Percentiles rank a stretch among this genome's conserved stretches.
phyloP scores from a whole-genome alignment of 1,284 basidiomycete genomes.

The Pterulicium gracile region DNA sequence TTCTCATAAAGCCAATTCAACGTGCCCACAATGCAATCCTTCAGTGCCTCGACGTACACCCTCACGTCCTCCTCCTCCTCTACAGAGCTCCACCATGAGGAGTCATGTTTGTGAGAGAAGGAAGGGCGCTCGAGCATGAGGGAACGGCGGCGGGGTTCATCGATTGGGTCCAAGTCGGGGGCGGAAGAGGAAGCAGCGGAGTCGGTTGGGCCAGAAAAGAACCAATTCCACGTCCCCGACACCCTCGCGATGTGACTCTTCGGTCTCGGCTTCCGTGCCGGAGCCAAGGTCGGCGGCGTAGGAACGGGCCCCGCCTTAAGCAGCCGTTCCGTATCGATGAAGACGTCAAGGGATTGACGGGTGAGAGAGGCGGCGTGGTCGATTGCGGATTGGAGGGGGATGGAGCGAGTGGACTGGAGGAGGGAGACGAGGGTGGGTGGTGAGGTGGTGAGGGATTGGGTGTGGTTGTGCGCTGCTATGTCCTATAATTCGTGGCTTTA shows the following conservation, averaged over 20 bases:
- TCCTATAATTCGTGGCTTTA: slow-evolving; percentile 26
- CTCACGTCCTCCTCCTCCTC: slow-evolving; percentile 19
- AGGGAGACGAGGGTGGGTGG: slow-evolving; percentile 34
- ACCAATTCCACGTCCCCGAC: slow-evolving; percentile 1
- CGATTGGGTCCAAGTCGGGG: background rate
- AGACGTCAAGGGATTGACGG: slow-evolving; percentile 26
- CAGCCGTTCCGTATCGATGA: slow-evolving; percentile 22
- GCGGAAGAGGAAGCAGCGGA: background rate
- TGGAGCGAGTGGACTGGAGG: slow-evolving; percentile 25
- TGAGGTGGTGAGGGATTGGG: slow-evolving; percentile 20
- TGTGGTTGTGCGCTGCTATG: slow-evolving; percentile 34
- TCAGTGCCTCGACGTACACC: slow-evolving; percentile 34
- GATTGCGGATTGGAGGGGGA: slow-evolving; percentile 37
- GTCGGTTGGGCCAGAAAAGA: background rate
- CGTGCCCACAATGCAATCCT: slow-evolving; percentile 39
- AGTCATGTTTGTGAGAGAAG: slow-evolving; percentile 6
- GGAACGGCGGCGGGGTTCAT: slow-evolving; percentile 3
- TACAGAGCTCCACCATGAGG: slow-evolving; percentile 6
- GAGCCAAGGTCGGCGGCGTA: background rate
- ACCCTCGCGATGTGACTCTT: background rate
- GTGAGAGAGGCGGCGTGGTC: slow-evolving; percentile 30
- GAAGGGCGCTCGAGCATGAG: slow-evolving; percentile 5
- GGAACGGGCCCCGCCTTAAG: slow-evolving; percentile 9
- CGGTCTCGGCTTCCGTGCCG: background rate
- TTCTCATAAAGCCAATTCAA: slow-evolving; percentile 53